Evolutionary conservation across 2,329 filamentous ascomycete species (phyloP).

Genomic region (Scopulariopsis brevicaulis): DNA sequence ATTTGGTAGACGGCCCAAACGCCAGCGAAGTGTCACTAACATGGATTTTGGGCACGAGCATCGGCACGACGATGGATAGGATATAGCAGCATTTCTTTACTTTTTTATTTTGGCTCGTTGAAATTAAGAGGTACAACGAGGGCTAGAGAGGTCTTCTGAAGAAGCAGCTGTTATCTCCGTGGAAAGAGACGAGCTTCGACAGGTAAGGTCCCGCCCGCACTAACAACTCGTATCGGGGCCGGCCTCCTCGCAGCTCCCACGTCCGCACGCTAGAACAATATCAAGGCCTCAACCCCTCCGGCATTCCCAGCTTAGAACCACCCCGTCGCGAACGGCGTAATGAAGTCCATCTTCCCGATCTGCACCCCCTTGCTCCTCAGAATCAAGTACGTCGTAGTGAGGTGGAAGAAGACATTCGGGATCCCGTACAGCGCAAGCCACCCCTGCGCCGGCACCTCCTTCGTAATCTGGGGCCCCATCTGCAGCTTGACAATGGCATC

Average conservation of each 20-base stretch:
- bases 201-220: no score
- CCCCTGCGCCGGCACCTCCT: conserved; percentile 14
- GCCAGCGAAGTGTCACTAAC: no score
- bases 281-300: not conserved
- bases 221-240: no score
- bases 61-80: no score
- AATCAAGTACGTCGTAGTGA: conserved; percentile 46
- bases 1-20: no score
- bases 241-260: not conserved
- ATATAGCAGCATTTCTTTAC: no score
- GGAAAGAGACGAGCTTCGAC: no score
- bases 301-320: not conserved
- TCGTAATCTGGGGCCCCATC: conserved; percentile 16
- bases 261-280: not conserved
- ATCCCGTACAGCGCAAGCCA: conserved; percentile 37
- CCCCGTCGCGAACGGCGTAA: conserved; percentile 12
- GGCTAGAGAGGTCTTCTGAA: no score
- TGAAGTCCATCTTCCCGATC: conserved; percentile 49
- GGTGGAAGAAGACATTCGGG: conserved; percentile 56
- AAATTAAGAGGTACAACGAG: no score
- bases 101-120: no score
- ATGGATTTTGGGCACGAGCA: no score
- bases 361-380: conserved; percentile 48
- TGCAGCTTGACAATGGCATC: conserved; percentile 16
- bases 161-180: no score